Conservation (phyloP, 2,329 filamentous ascomycete species). For the Mycosphaerella sp. region DNA sequence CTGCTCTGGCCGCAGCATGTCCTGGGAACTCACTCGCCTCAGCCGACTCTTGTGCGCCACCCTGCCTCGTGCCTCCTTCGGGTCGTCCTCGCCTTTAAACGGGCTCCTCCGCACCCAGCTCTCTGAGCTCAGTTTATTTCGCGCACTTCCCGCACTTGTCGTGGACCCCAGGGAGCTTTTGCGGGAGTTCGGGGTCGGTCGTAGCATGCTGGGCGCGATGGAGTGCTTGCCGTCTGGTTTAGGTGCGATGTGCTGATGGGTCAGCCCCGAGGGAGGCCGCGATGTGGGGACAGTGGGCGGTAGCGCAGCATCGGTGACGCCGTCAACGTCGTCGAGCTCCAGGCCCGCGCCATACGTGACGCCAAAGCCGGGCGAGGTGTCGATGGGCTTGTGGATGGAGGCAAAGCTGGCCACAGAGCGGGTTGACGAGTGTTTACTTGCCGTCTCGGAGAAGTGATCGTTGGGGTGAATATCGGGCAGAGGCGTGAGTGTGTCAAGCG, state of each 20-base stretch:
- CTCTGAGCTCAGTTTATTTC: slow-evolving; percentile 31
- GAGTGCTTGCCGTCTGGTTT: slow-evolving; percentile 6
- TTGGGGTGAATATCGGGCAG: slow-evolving; percentile 19
- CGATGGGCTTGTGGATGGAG: slow-evolving; percentile 16
- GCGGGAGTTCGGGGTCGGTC: slow-evolving; percentile 16
- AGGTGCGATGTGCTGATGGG: slow-evolving; percentile 51
- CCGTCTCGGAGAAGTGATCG: slow-evolving; percentile 21
- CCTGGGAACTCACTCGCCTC: slow-evolving; percentile 24
- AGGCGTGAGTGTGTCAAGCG: slow-evolving; percentile 41
- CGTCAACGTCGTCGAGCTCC: slow-evolving; percentile 23
- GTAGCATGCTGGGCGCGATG: slow-evolving; percentile 12
- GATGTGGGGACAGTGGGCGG: slow-evolving; percentile 55
- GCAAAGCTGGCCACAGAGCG: slow-evolving; percentile 23
- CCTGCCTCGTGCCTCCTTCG: slow-evolving; percentile 21
- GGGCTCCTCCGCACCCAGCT: slow-evolving; percentile 29
- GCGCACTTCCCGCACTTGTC: slow-evolving; percentile 32
- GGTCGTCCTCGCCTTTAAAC: slow-evolving; percentile 19
- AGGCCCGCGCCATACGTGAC: slow-evolving; percentile 61
- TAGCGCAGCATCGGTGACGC: slow-evolving; percentile 23
- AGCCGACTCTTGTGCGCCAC: slow-evolving; percentile 19
- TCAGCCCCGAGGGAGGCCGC: slow-evolving; percentile 72
- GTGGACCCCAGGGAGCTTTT: slow-evolving; percentile 18
- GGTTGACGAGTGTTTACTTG: slow-evolving; percentile 20
- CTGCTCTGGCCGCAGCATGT: slow-evolving; percentile 20
- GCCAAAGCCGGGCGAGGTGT: slow-evolving; percentile 48